Percentiles rank a stretch among this genome's conserved stretches.
These are phyloP conservation scores for Tetrapisispora fleetii DNA, from an alignment of 805 yeast genomes.

Conservation along the genomic window DNA sequence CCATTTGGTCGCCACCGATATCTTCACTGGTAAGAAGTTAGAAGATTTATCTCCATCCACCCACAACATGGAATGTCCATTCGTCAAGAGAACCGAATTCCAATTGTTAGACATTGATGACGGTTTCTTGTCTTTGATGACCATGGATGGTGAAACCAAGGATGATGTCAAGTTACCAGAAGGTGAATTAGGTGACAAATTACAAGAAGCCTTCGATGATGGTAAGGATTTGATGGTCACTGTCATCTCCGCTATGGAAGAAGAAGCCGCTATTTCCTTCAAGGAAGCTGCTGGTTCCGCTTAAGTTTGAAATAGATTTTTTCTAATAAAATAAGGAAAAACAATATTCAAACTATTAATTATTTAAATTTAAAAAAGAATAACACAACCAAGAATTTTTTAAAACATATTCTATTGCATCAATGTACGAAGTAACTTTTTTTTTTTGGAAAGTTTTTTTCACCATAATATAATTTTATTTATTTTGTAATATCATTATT, in stretches of 20 bases:
- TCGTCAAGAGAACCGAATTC: slow-evolving; percentile 90
- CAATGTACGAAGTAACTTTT: slow-evolving; percentile 4
- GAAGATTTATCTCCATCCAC: slow-evolving; percentile 99
- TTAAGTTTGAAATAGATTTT: slow-evolving; percentile 9
- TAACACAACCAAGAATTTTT: not conserved
- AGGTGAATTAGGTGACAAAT: slow-evolving; percentile 90
- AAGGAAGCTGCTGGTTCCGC: slow-evolving; percentile 89
- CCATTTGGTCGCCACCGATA: slow-evolving; percentile 97
- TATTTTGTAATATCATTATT: not conserved
- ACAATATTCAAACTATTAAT: not conserved
- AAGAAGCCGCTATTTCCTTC: slow-evolving; percentile 97
- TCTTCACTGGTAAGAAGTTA: slow-evolving; percentile 98
- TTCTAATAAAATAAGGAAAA: no score
- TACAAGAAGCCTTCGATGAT: slow-evolving; percentile 90
- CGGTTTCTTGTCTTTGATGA: slow-evolving; percentile 94
- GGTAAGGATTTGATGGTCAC: slow-evolving; percentile 97
- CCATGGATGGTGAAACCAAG: slow-evolving; percentile 96
- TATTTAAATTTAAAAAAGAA: not conserved
- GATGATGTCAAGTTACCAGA: slow-evolving; percentile 98
- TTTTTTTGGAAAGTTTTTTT: slow-evolving; percentile 1
- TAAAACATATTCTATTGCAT: slow-evolving; percentile 5
- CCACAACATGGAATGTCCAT: slow-evolving; percentile 99
- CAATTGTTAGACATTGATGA: slow-evolving; percentile 97
- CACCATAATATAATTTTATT: not conserved
- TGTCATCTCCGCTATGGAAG: slow-evolving; percentile 97